phyloP scores from a whole-genome alignment of 345 rosid species.

The Pistacia integerrima region DNA sequence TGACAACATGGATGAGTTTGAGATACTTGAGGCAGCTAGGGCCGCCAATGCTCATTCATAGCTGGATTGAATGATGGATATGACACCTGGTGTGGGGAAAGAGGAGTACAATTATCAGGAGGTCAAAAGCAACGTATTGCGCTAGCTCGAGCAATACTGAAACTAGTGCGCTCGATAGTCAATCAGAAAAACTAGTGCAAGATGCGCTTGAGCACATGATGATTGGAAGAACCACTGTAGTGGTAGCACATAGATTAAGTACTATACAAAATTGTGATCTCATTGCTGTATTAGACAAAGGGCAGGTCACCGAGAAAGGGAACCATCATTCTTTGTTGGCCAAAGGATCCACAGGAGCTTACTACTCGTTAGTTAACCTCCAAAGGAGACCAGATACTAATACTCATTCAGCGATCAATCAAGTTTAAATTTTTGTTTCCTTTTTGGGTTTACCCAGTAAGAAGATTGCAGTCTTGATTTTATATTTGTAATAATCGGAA shows the following conservation, averaged over 20 bases:
- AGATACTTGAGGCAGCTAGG: slow-evolving; percentile 55
- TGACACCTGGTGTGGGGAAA: slow-evolving; percentile 57
- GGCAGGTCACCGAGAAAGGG: slow-evolving; percentile 62
- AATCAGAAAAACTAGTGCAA: slow-evolving; percentile 66
- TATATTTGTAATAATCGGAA: no score
- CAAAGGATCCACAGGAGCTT: slow-evolving; percentile 43
- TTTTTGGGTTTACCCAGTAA: no score
- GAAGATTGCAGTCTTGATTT: no score
- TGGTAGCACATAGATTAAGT: slow-evolving; percentile 70
- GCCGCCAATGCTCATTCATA: slow-evolving; percentile 77
- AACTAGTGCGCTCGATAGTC: slow-evolving; percentile 72
- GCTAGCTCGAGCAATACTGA: slow-evolving; percentile 61
- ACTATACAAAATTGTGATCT: slow-evolving; percentile 59
- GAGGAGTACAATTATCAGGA: slow-evolving; percentile 62
- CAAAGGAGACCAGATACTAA: slow-evolving; percentile 30
- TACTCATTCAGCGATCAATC: no score
- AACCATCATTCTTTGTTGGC: slow-evolving; percentile 56
- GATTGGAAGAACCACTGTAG: slow-evolving; percentile 65
- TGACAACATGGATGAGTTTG: slow-evolving; percentile 35
- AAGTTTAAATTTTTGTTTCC: no score
- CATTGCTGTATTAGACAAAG: slow-evolving; percentile 58
- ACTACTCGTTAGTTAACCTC: slow-evolving; percentile 55
- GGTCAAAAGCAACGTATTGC: slow-evolving; percentile 77
- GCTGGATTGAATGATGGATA: slow-evolving; percentile 50
- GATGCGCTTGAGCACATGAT: slow-evolving; percentile 62